Evolutionary conservation across 2,329 filamentous ascomycete genomes (phyloP), one percentile per base, ranked within the genome.

Genomic region (Elsinoe necatrix): DNA sequence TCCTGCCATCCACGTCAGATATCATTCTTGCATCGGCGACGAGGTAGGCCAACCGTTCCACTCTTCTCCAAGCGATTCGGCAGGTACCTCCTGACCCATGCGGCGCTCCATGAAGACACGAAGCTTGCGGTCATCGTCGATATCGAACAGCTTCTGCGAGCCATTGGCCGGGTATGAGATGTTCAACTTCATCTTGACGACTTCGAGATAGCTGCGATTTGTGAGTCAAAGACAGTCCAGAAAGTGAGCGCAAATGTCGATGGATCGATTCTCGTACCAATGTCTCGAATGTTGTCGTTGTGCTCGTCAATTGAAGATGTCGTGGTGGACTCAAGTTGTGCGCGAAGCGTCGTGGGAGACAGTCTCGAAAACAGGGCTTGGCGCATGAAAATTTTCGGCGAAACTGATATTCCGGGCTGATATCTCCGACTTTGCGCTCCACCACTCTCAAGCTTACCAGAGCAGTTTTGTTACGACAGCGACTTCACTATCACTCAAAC

Each of bases 111-210:
- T 91, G 85, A 97, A 97, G 80, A 93, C 83, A 76, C 89, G 87
- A 77, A 97, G 85, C 85, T 95, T 96, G 80, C 91, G 90, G 80
- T 98, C 95, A 87, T 98, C 95, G 74, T 98, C 93, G 71, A 98
- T 80, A 70, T 98, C 95, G 81, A 98, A 86, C 75, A 98, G 84
- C 84, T 98, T 98, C 80, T 98, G 93, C 74, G 90, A 93, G 85
- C 93, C 93, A 81, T 97, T 97, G 85, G 92, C 89, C 80, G 93
- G 93, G 86, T 91, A 95, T 72, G 81, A 84, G 72, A 85, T 81
- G 78, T 85, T 85, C 75, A 85, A 80, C 81, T 88, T 87, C 85
- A 87, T 87, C 42, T 51, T 56, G 54, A 47, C 52, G 52, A 55
- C 20, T 34, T 45, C 52, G 52, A 43, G 52, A 43, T 29, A 27